Conservation (phyloP, 1,284 basidiomycete species). For the Hemileia vastatrix region DNA sequence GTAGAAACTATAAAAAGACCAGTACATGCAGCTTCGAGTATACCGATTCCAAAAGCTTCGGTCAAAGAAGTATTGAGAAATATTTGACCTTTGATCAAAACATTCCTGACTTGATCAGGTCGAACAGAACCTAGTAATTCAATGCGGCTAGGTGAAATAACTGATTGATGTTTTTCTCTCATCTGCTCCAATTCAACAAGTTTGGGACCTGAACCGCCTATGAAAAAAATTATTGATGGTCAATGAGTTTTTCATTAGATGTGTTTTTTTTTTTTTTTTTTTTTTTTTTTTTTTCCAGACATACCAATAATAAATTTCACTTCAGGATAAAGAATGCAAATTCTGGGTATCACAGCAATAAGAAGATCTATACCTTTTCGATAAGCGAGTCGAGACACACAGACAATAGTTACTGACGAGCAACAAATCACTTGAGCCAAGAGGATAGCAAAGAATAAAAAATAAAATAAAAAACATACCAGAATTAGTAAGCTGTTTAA, state of each 20-base stretch:
- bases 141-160: slow-evolving; percentile 73
- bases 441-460: not conserved
- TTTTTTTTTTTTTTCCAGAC: too few relatives aligned
- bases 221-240: too few relatives aligned
- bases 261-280: too few relatives aligned
- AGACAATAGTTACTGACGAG: slow-evolving; percentile 74
- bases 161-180: slow-evolving; percentile 63
- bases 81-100: slow-evolving; percentile 72
- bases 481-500: slow-evolving; percentile 5
- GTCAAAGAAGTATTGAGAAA: slow-evolving; percentile 94
- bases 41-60: slow-evolving; percentile 91
- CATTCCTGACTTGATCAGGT: slow-evolving; percentile 69
- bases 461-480: not conserved
- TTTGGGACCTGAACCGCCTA: slow-evolving; percentile 82
- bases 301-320: slow-evolving; percentile 78
- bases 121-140: slow-evolving; percentile 72
- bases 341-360: slow-evolving; percentile 77
- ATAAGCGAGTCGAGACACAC: slow-evolving; percentile 89
- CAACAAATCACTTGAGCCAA: not conserved
- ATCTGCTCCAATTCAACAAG: slow-evolving; percentile 90
- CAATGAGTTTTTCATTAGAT: too few relatives aligned
- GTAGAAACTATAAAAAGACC: slow-evolving; percentile 93
- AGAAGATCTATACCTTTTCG: slow-evolving; percentile 94
- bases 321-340: slow-evolving; percentile 72
- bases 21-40: slow-evolving; percentile 88